Evolutionary conservation across 1,139 yeast species (phyloP).

Genomic region (Suhomyces choctaworum): DNA sequence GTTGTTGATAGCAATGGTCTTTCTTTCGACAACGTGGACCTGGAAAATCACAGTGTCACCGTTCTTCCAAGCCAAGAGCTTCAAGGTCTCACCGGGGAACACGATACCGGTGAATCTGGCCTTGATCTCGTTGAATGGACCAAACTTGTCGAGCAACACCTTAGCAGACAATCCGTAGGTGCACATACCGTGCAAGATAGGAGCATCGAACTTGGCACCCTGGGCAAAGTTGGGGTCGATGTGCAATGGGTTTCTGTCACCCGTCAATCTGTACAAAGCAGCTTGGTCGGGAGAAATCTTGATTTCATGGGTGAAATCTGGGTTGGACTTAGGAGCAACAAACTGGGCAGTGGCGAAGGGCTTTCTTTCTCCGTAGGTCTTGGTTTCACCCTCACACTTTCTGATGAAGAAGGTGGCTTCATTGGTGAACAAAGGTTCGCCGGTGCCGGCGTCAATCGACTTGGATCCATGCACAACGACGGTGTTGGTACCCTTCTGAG

Average conservation of each 20-base stretch:
- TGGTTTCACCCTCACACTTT: slow-evolving; percentile 71
- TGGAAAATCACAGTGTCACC: slow-evolving; percentile 74
- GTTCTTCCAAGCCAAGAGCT: slow-evolving; percentile 82
- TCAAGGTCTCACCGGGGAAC: slow-evolving; percentile 93
- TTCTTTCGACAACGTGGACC: slow-evolving; percentile 78
- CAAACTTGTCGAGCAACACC: slow-evolving; percentile 74
- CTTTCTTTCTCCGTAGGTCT: slow-evolving; percentile 48
- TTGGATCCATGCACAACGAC: slow-evolving; percentile 74
- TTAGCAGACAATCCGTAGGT: slow-evolving; percentile 83
- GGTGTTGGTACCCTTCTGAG: slow-evolving; percentile 89
- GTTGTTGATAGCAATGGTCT: slow-evolving; percentile 75
- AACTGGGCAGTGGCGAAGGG: slow-evolving; percentile 65
- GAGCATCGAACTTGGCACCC: slow-evolving; percentile 82
- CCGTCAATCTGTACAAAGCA: slow-evolving; percentile 85
- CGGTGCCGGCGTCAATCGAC: slow-evolving; percentile 68
- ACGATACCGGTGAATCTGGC: slow-evolving; percentile 91
- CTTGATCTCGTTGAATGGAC: slow-evolving; percentile 81
- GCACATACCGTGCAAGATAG: slow-evolving; percentile 92
- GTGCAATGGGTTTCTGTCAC: slow-evolving; percentile 94
- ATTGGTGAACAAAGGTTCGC: slow-evolving; percentile 72
- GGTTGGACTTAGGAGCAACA: slow-evolving; percentile 61
- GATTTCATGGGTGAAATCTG: slow-evolving; percentile 66
- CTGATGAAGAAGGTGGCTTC: slow-evolving; percentile 87
- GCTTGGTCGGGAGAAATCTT: slow-evolving; percentile 77
- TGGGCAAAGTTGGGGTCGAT: slow-evolving; percentile 90